These are phyloP conservation scores for Acer campestre DNA, from an alignment of 345 rosid species.

Conservation along the genomic window DNA sequence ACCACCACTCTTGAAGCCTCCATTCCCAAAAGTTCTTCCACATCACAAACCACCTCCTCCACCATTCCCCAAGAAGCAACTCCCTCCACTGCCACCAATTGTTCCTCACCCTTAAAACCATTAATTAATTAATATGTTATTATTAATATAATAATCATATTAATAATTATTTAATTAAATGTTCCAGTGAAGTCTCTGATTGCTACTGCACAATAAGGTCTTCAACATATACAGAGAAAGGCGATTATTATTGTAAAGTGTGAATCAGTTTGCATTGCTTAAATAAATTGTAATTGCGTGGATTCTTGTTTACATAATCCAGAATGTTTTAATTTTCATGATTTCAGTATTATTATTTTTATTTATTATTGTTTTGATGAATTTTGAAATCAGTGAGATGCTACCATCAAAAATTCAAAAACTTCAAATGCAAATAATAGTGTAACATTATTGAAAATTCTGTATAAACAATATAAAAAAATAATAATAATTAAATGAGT, in stretches of 20 bases:
- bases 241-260: not conserved
- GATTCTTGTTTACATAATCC: not conserved
- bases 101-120: slow-evolving; percentile 4
- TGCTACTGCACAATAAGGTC: not conserved
- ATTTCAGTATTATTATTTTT: not conserved
- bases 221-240: too few relatives aligned
- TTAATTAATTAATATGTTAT: too few relatives aligned
- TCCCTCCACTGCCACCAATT: slow-evolving; percentile 36
- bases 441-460: too few relatives aligned
- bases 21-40: slow-evolving; percentile 31
- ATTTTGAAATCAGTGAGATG: not conserved
- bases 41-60: slow-evolving; percentile 31
- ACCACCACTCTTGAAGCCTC: slow-evolving; percentile 43
- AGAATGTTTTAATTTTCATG: not conserved
- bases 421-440: too few relatives aligned
- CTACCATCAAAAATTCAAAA: not conserved
- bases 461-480: too few relatives aligned
- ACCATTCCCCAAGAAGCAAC: slow-evolving; percentile 30
- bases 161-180: too few relatives aligned
- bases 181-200: not conserved
- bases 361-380: not conserved
- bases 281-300: not conserved
- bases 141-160: too few relatives aligned
- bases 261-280: not conserved
- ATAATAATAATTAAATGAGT: too few relatives aligned